Percentiles rank a stretch among this genome's conserved stretches.
phyloP scores from a whole-genome alignment of 495 filamentous ascomycete species.

The Opeltia flavorubescens region DNA sequence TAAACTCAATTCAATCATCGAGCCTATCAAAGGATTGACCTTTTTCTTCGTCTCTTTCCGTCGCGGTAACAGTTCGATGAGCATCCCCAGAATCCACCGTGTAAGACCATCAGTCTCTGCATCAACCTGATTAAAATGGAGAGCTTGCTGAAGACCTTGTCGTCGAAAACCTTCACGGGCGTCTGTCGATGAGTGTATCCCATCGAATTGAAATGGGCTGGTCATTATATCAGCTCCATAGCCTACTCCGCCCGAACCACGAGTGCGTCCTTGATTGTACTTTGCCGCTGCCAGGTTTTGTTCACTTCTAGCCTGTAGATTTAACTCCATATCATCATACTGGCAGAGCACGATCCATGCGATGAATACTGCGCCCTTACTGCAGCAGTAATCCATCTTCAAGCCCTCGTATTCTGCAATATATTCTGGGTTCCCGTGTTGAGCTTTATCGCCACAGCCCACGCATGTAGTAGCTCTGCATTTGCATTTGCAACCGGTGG shows the following conservation, averaged over 20 bases:
- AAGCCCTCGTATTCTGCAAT: neutral
- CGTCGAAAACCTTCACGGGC: neutral
- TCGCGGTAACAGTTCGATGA: neutral
- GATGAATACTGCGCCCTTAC: neutral
- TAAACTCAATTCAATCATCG: conserved; percentile 17
- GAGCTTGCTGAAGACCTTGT: neutral
- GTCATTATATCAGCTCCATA: neutral
- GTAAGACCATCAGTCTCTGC: conserved; percentile 1
- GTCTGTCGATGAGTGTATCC: neutral
- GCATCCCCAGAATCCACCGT: neutral
- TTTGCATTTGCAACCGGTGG: neutral
- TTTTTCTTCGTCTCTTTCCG: neutral
- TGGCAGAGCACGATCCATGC: conserved; percentile 1
- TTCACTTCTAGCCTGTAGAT: neutral
- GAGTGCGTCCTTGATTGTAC: neutral
- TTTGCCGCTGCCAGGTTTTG: neutral
- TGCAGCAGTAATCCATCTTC: conserved; percentile 4
- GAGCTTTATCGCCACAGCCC: neutral
- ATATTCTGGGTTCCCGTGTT: neutral
- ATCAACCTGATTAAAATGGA: conserved; percentile 2
- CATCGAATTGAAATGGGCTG: neutral
- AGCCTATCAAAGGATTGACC: conserved; percentile 1
- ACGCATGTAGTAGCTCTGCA: conserved; percentile 2
- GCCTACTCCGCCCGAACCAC: too few relatives aligned
- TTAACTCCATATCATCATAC: conserved; percentile 4